A percentile compares a stretch with the other conserved stretches of the same genome.
Evolutionary conservation across 139 green algal genomes (phyloP).

Genomic region (Trebouxia sp.): DNA sequence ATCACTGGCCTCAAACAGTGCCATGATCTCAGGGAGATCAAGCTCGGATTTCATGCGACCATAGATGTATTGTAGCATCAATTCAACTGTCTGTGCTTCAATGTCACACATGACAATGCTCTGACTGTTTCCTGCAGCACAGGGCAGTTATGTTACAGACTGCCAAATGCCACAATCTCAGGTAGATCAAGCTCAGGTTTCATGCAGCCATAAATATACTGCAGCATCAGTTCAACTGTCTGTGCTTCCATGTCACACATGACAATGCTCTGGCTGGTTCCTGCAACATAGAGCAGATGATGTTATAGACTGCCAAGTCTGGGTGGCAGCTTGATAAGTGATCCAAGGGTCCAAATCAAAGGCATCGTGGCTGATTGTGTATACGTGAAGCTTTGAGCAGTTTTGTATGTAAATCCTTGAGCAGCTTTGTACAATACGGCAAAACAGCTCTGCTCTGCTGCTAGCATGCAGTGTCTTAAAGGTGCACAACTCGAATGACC

Average conservation of each 20-base stretch:
- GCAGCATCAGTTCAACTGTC: constrained; percentile 20
- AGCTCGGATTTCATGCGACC: neutral
- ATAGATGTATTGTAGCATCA: constrained; percentile 19
- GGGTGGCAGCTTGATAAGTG: no score
- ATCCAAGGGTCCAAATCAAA: no score
- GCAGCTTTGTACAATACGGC: no score
- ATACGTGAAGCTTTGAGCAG: no score
- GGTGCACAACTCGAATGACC: no score
- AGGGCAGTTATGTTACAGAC: no score
- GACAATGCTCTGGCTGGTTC: neutral
- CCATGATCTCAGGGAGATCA: neutral
- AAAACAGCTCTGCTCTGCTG: no score
- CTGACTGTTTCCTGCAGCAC: neutral
- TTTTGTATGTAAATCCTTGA: no score
- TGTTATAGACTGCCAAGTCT: no score
- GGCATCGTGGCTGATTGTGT: no score
- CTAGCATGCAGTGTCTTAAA: no score
- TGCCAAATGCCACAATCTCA: neutral
- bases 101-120: constrained; percentile 16
- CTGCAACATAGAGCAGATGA: neutral
- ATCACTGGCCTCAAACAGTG: constrained; percentile 2
- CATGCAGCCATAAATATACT: constrained; percentile 9
- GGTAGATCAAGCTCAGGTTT: neutral
- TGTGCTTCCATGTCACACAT: neutral
- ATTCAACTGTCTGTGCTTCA: neutral